Conservation (phyloP, 2,329 filamentous ascomycete species). For the Aspergillus cejpii region DNA sequence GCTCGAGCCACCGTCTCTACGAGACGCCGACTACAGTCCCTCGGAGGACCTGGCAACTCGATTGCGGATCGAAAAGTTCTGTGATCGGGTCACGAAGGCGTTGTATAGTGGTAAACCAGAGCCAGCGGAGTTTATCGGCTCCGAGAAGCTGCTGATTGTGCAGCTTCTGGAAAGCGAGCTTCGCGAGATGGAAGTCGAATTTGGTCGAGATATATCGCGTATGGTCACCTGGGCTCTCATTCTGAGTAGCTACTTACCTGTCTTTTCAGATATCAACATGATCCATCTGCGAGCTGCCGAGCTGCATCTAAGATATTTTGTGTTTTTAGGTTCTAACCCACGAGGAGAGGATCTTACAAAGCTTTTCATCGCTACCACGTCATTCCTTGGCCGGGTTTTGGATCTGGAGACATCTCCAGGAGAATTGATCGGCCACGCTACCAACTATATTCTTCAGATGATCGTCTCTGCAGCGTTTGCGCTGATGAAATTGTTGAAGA, state of each 20-base stretch:
- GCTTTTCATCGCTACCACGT: constrained; percentile 41
- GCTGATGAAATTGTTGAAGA: constrained; percentile 58
- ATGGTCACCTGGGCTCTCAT: neutral
- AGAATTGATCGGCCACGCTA: constrained; percentile 47
- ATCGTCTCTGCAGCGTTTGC: constrained; percentile 58
- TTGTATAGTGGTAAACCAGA: constrained; percentile 53
- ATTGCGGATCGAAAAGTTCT: constrained; percentile 52
- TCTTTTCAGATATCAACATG: constrained; percentile 36
- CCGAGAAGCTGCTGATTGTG: constrained; percentile 40
- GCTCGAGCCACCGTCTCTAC: constrained; percentile 41
- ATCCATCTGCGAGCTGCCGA: constrained; percentile 43
- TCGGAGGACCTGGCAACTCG: constrained; percentile 47
- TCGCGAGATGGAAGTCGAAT: constrained; percentile 48
- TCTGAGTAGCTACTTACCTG: constrained; percentile 4
- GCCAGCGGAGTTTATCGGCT: constrained; percentile 43
- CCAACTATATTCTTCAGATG: constrained; percentile 60
- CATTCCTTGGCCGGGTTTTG: constrained; percentile 42
- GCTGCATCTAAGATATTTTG: constrained; percentile 42
- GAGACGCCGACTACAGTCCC: constrained; percentile 42
- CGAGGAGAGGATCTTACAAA: constrained; percentile 41
- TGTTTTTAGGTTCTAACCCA: constrained; percentile 41
- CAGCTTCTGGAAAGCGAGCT: constrained; percentile 42
- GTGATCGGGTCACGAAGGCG: constrained; percentile 51
- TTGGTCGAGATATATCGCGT: constrained; percentile 35
- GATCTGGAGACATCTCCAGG: constrained; percentile 41